These are phyloP conservation scores for Hypoxylon lienhwacheense DNA, from an alignment of 495 filamentous ascomycete species.

Conservation along the genomic window DNA sequence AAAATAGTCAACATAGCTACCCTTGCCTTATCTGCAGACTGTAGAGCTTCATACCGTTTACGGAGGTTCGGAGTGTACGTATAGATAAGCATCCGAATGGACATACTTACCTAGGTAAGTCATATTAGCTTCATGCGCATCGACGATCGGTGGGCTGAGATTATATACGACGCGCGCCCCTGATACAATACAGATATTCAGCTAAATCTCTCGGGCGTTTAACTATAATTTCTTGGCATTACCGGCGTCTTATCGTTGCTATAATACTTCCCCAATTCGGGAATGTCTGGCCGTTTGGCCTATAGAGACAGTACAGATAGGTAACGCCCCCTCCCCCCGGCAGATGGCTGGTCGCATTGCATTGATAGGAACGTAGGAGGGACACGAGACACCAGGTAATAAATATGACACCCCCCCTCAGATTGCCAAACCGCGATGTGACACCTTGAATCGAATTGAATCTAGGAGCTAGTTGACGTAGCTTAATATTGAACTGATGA, in stretches of 20 bases:
- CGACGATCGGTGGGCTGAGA: constrained; percentile 4
- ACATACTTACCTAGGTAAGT: background rate
- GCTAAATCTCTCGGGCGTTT: background rate
- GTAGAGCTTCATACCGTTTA: constrained; percentile 5
- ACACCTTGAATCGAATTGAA: no score
- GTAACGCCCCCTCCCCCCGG: constrained; percentile 15
- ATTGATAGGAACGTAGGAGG: constrained; percentile 20
- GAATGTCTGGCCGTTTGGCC: no score
- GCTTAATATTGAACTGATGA: no score
- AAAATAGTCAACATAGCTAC: background rate
- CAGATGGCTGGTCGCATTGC: constrained; percentile 4
- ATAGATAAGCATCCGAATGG: constrained; percentile 22
- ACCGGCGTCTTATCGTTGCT: constrained; percentile 11
- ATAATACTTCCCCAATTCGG: constrained; percentile 9
- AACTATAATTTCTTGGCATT: constrained; percentile 13
- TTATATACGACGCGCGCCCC: constrained; percentile 6
- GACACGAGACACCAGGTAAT: constrained; percentile 8
- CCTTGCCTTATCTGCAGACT: constrained; percentile 1
- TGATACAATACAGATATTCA: constrained; percentile 18
- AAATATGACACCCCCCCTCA: constrained; percentile 18
- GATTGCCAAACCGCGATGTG: background rate
- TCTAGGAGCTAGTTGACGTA: no score
- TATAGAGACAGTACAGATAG: constrained; percentile 17
- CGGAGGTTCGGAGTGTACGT: constrained; percentile 26
- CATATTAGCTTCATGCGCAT: constrained; percentile 1